Evolutionary conservation across 768 basidiomycete genomes (phyloP).

Genomic region (Phaffia australis): DNA sequence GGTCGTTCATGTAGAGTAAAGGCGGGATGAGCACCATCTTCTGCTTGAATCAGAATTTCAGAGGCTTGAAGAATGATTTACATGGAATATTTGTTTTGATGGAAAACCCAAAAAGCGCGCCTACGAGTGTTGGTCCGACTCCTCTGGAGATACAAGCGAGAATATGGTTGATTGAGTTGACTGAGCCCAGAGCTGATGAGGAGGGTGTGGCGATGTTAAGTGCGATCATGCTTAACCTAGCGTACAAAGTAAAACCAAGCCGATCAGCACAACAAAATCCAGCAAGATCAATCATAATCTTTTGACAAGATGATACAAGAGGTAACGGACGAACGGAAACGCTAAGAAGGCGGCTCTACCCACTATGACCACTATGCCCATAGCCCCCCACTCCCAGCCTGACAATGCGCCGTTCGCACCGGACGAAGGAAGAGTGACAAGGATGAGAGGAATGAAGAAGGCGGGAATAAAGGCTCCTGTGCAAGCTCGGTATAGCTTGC

Average conservation of each 20-base stretch:
- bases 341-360: neutral
- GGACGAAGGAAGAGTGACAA: neutral
- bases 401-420: neutral
- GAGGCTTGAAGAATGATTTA: no score
- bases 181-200: neutral
- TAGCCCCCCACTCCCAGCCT: neutral
- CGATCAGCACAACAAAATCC: neutral
- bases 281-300: neutral
- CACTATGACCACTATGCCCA: neutral
- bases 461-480: neutral
- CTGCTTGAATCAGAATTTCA: no score
- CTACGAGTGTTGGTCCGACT: constrained; percentile 1
- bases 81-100: no score
- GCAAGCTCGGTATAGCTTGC: no score
- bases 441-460: constrained; percentile 4
- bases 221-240: constrained; percentile 13
- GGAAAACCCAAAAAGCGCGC: neutral
- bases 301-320: neutral
- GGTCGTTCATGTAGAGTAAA: no score
- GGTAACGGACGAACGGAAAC: neutral
- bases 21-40: no score
- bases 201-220: constrained; percentile 9
- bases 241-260: neutral
- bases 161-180: constrained; percentile 5
- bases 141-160: constrained; percentile 4